Base-by-base conservation (phyloP, 2,329 filamentous ascomycete genomes). In the Fulvia fulva region DNA sequence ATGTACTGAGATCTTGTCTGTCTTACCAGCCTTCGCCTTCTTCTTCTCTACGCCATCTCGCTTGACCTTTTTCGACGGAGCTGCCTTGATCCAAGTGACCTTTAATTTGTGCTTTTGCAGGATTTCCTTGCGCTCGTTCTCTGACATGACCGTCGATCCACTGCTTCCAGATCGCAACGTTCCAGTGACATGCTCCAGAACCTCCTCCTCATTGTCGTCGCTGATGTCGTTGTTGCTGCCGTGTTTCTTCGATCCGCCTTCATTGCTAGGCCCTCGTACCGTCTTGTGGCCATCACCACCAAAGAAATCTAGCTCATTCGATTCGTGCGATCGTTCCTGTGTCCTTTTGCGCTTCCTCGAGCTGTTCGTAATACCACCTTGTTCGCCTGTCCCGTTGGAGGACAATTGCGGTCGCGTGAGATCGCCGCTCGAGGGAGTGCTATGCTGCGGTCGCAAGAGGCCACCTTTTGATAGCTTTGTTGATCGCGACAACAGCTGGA, bases 401-500 rank as follows among this genome's bases (percentile, higher is more conserved):
- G 83, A 90, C 30, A 90, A 81, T 73, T 91, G 88, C 8, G 88
- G 87, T 66, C 87, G 87, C 45, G 81, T 76, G 61, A 78, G 78
- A 22, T 81, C 83, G 60, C 87, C 87, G 53, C 83, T 83, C 3
- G 87, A 89, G 6, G 87, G 87, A 30, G 88, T 76, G 56, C 78
- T 81, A 21, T 28, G 67, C 67, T 28, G 73, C 69, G 43, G 73
- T 70, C 5, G 63, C 12, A 70, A 61, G 19, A 69, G 67, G 11
- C 67, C 60, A 51, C 75, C 78, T 57, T 76, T 79, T 5, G 77
- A 69, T 14, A 79, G 76, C 67, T 88, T 90, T 2, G 84, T 85
- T 57, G 87, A 87, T 52, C 88, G 82, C 34, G 88, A 89, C 59
- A 91, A 77, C 30, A 91, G 77, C 68, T 86, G 90, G 69, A 90